Percentiles rank a stretch among this genome's conserved stretches.
These are phyloP conservation scores for Claviceps sp. DNA, from an alignment of 2,329 filamentous ascomycete genomes.

Conservation along the genomic window DNA sequence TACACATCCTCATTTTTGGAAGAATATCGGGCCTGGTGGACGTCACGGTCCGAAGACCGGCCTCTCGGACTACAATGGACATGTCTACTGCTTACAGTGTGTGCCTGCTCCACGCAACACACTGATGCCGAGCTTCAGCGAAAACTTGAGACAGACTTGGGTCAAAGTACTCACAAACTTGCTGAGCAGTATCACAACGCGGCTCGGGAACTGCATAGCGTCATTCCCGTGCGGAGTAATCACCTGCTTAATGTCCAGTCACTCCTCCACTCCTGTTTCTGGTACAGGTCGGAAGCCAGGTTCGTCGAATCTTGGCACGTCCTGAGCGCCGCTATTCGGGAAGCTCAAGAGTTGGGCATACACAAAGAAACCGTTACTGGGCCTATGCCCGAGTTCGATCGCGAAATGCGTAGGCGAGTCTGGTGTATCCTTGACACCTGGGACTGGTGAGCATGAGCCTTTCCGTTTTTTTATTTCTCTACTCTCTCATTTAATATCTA, in stretches of 20 bases:
- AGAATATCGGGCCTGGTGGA: constrained; percentile 25
- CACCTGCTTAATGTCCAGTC: constrained; percentile 22
- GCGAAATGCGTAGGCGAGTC: constrained; percentile 21
- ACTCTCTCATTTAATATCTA: too few species aligned
- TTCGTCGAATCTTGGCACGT: constrained; percentile 26
- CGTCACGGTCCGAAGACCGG: constrained; percentile 13
- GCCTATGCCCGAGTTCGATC: constrained; percentile 19
- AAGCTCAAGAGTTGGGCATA: constrained; percentile 24
- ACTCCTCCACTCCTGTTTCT: constrained; percentile 24
- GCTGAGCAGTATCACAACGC: constrained; percentile 20
- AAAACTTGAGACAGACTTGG: constrained; percentile 19
- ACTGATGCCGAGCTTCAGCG: constrained; percentile 16
- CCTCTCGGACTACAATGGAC: constrained; percentile 25
- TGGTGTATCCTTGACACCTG: constrained; percentile 25
- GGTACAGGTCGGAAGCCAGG: constrained; percentile 23
- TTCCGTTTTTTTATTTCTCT: neutral
- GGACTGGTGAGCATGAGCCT: constrained; percentile 19
- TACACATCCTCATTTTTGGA: constrained; percentile 22
- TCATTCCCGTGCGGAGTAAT: constrained; percentile 19
- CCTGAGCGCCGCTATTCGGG: constrained; percentile 20
- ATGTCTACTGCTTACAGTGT: constrained; percentile 23
- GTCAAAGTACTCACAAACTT: constrained; percentile 15
- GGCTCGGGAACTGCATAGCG: constrained; percentile 18
- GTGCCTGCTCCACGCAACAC: constrained; percentile 24
- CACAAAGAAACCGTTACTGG: constrained; percentile 17